phyloP scores from a whole-genome alignment of 2,329 filamentous ascomycete genomes.

The Beauveria sp. region DNA sequence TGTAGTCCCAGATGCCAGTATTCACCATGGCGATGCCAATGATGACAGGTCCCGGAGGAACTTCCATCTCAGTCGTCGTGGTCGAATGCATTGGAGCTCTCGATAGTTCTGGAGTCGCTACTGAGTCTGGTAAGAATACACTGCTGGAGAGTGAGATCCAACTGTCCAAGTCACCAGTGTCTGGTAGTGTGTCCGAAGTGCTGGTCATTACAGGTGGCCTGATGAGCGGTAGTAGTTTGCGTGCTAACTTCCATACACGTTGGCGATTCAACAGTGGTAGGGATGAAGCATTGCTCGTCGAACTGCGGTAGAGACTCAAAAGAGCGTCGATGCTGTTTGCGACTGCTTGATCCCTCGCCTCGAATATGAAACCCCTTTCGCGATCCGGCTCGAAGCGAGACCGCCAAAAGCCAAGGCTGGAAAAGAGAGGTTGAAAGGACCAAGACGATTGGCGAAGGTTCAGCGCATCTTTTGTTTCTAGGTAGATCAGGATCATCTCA shows the following conservation, averaged over 20 bases:
- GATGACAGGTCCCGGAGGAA: background rate
- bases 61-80: background rate
- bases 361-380: background rate
- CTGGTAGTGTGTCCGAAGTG: background rate
- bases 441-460: background rate
- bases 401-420: background rate
- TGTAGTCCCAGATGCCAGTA: background rate
- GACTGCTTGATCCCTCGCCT: background rate
- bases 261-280: background rate
- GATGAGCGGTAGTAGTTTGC: background rate
- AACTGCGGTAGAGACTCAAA: background rate
- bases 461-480: background rate
- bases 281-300: background rate
- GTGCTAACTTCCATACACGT: background rate
- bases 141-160: background rate
- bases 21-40: background rate
- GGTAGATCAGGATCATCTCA: background rate
- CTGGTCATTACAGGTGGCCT: background rate
- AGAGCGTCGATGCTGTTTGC: background rate
- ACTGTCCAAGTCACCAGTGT: background rate
- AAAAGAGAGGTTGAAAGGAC: background rate
- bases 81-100: background rate
- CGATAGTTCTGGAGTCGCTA: too few relatives aligned
- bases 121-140: background rate
- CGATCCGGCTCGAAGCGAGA: background rate